Evolutionary conservation across 2,329 filamentous ascomycete genomes (phyloP), one percentile per base, ranked within the genome.

Genomic region (Ophiocordyceps polyrhachis-furcata): DNA sequence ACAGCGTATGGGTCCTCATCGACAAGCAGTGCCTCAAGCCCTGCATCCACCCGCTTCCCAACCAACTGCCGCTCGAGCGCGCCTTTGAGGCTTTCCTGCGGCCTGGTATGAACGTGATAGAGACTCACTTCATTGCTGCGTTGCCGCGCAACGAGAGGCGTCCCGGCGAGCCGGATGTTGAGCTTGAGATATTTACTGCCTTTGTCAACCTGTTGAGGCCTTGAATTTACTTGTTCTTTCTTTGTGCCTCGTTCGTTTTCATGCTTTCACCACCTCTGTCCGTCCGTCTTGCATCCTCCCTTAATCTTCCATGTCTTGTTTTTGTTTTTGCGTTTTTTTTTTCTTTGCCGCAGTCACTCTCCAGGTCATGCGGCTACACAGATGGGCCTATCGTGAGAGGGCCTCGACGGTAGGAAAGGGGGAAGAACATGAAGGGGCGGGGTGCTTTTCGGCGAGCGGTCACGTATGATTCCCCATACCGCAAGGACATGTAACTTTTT

Each of bases 131-230:
- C 47, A 75, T 87, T 50, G 83, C 82, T 1, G 79, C 79, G 7
- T 70, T 84, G 40, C 75, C 73, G 1, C 74, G 68, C 53, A 73
- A 69, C 19, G 67, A 75, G 55, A 75, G 70, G 48, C 62, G 70
- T 35, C 64, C 69, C 0, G 70, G 70, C 23, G 78, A 74, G 0
- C 67, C 76, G 11, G 74, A 79, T 49, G 73, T 81, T 32, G 85
- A 91, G 57, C 66, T 88, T 49, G 87, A 95, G 64, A 81, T 81
- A 53, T 71, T 87, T 46, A 85, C 77, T 1, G 68, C 91, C 25
- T 83, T 83, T 61, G 73, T 81, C 48, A 81, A 91, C 60, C 62
- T 93, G 52, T 61, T 76, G 58, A 72, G 64, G 32, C 37, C 40
- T 41, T 48, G 15, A 42, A 11, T 6, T 28, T 11, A 5, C 9